Conservation (phyloP, 2,329 filamentous ascomycete species). For the Talaromyces rugulosus region DNA sequence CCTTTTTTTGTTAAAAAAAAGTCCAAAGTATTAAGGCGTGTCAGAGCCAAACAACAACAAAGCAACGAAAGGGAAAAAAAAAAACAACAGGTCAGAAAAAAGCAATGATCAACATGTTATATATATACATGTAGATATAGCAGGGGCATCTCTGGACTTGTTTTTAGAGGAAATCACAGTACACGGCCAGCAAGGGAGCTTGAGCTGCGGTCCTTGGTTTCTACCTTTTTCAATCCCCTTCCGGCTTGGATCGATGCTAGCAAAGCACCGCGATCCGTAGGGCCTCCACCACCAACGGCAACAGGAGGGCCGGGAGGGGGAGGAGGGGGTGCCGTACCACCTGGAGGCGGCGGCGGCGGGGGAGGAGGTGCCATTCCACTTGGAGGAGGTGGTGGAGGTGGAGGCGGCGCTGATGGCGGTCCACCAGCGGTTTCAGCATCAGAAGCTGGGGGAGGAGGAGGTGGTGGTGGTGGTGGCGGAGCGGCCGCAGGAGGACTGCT, state of each 20-base stretch:
- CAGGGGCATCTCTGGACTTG: background rate
- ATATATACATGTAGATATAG: background rate
- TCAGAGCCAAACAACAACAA: background rate
- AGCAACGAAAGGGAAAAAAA: background rate
- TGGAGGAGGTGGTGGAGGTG: slow-evolving; percentile 46
- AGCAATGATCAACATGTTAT: background rate
- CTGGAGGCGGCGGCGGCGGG: slow-evolving; percentile 24
- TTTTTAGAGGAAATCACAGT: slow-evolving; percentile 27
- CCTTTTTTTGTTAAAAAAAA: background rate
- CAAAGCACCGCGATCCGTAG: slow-evolving; percentile 58
- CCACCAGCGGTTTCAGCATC: slow-evolving; percentile 19
- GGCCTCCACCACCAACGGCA: slow-evolving; percentile 41
- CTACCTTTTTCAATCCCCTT: slow-evolving; percentile 74
- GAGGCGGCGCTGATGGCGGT: slow-evolving; percentile 27
- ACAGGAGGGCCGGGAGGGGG: slow-evolving; percentile 36
- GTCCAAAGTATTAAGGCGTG: background rate
- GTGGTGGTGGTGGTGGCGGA: slow-evolving; percentile 27
- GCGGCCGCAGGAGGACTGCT: slow-evolving; percentile 27
- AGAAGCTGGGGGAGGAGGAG: slow-evolving; percentile 33
- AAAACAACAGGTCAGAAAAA: background rate
- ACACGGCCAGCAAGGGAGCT: slow-evolving; percentile 74
- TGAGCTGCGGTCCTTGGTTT: slow-evolving; percentile 80
- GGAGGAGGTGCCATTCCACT: slow-evolving; percentile 28
- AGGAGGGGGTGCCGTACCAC: slow-evolving; percentile 18
- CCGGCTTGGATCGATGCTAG: slow-evolving; percentile 81